Conservation (phyloP, 805 yeast genomes). For the Yamadazyma scolyti region DNA sequence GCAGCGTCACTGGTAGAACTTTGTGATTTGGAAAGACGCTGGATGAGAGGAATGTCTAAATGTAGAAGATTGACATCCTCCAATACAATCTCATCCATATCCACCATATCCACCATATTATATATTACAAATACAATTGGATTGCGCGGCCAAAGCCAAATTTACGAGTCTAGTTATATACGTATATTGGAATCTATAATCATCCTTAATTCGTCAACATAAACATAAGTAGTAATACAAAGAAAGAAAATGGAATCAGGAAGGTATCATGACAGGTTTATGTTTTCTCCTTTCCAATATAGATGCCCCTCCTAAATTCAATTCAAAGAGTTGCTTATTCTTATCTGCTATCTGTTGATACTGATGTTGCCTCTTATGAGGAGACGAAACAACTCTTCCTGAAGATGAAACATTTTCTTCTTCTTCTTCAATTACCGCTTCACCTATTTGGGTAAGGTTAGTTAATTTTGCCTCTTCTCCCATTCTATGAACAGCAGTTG, state of each 20-base stretch:
- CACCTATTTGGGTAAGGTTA: constrained; percentile 14
- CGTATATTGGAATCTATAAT: background rate
- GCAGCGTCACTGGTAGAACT: too few species aligned
- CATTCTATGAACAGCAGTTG: constrained; percentile 80
- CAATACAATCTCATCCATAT: too few species aligned
- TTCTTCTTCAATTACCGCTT: constrained; percentile 37
- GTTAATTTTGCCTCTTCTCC: constrained; percentile 58
- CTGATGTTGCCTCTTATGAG: constrained; percentile 4
- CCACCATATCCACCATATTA: too few species aligned
- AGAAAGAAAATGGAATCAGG: too few species aligned
- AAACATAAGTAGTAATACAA: background rate
- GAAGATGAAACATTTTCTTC: constrained; percentile 17
- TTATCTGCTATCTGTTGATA: constrained; percentile 12
- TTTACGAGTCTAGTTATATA: too few species aligned
- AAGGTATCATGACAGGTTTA: constrained; percentile 11
- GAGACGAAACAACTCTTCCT: constrained; percentile 9
- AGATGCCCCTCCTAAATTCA: constrained; percentile 50
- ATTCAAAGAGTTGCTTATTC: constrained; percentile 31
- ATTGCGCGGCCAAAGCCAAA: too few species aligned
- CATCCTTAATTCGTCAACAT: background rate
- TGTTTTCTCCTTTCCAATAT: constrained; percentile 45
- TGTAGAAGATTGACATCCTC: too few species aligned
- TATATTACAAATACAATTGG: too few species aligned
- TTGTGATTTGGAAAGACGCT: too few species aligned
- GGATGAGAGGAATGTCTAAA: too few species aligned